phyloP scores from a whole-genome alignment of 83 land plant species.

The Thuja plicata region DNA sequence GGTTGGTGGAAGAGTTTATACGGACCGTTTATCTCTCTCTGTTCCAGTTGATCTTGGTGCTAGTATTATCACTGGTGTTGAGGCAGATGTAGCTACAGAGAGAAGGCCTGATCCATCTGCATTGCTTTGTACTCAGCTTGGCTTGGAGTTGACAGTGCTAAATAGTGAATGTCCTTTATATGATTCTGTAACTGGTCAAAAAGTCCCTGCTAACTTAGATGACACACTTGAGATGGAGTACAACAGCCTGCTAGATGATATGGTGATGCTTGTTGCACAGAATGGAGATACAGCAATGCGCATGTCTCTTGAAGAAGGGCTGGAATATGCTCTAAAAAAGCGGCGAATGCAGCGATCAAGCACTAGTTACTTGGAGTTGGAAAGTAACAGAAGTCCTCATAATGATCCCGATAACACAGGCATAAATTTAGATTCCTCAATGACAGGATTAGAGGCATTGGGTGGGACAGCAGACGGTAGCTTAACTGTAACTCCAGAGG shows the following conservation, averaged over 20 bases:
- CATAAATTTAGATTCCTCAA: not conserved
- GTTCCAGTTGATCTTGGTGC: conserved; percentile 99
- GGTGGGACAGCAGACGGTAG: not conserved
- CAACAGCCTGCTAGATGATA: conserved; percentile 93
- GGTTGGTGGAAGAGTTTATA: conserved; percentile 92
- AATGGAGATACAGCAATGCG: conserved; percentile 81
- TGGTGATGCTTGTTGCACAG: conserved; percentile 79
- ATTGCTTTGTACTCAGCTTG: conserved; percentile 85
- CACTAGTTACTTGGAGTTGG: not conserved
- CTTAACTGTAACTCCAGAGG: not conserved
- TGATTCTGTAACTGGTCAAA: conserved; percentile 80
- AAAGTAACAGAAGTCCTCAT: not conserved
- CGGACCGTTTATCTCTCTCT: conserved; percentile 81
- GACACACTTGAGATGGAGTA: conserved; percentile 91
- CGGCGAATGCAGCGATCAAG: conserved; percentile 40
- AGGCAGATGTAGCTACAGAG: conserved; percentile 92
- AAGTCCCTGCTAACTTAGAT: conserved; percentile 84
- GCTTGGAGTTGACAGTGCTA: conserved; percentile 86
- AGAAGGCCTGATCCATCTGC: conserved; percentile 96
- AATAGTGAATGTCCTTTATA: conserved; percentile 96
- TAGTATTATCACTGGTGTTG: conserved; percentile 96
- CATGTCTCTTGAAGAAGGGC: conserved; percentile 94
- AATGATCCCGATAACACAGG: not conserved
- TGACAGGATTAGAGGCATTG: not conserved
- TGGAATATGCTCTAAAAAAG: conserved; percentile 75